phyloP scores from a whole-genome alignment of 768 basidiomycete species.

The Leccinum broughii region DNA sequence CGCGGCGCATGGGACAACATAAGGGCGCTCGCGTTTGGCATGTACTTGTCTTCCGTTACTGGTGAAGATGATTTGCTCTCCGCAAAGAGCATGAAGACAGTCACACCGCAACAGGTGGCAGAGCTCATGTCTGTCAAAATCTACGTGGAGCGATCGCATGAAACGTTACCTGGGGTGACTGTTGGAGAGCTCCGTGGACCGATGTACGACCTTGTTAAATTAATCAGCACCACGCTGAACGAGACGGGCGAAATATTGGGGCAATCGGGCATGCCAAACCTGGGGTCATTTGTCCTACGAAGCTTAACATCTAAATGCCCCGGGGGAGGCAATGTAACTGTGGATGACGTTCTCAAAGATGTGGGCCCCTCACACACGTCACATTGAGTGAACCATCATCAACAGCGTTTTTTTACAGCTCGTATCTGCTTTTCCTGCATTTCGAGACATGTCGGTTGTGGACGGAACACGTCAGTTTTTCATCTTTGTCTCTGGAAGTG shows the following conservation, averaged over 20 bases:
- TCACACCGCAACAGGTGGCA: constrained; percentile 60
- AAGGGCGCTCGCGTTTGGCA: constrained; percentile 66
- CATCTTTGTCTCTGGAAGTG: constrained; percentile 8
- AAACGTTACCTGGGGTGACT: constrained; percentile 62
- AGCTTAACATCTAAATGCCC: constrained; percentile 49
- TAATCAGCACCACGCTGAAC: constrained; percentile 61
- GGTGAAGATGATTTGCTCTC: constrained; percentile 60
- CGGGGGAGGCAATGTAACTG: constrained; percentile 35
- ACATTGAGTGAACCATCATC: constrained; percentile 3
- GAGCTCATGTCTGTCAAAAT: constrained; percentile 70
- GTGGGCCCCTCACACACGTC: constrained; percentile 40
- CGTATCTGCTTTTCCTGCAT: constrained; percentile 75
- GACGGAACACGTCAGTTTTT: constrained; percentile 54
- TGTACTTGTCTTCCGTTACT: constrained; percentile 65
- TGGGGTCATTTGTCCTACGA: constrained; percentile 76
- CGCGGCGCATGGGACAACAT: constrained; percentile 87
- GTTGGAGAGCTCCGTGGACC: constrained; percentile 79
- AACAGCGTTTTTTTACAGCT: constrained; percentile 45
- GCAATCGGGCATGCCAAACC: constrained; percentile 58
- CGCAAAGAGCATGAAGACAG: constrained; percentile 60
- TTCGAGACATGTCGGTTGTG: constrained; percentile 73
- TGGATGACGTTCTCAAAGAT: constrained; percentile 63
- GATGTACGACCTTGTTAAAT: constrained; percentile 68
- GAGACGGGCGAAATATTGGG: constrained; percentile 72
- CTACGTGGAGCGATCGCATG: constrained; percentile 71